phyloP scores from a whole-genome alignment of 2,329 filamentous ascomycete species.

The Penicillium sp. region DNA sequence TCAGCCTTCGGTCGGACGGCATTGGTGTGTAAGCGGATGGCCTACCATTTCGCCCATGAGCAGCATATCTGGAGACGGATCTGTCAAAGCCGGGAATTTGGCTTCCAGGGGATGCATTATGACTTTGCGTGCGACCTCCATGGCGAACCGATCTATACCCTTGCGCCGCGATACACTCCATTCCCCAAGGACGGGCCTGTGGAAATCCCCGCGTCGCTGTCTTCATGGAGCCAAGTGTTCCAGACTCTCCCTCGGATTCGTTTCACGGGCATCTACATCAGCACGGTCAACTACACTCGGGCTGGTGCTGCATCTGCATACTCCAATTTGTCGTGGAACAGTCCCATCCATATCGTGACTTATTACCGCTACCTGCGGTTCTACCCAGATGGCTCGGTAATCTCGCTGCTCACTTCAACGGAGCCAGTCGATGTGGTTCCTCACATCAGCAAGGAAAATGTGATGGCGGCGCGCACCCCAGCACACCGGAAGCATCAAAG shows the following conservation, averaged over 20 bases:
- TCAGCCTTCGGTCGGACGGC: conserved; percentile 72
- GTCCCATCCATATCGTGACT: conserved; percentile 89
- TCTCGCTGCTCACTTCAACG: conserved; percentile 74
- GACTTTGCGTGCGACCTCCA: conserved; percentile 63
- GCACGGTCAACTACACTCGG: conserved; percentile 91
- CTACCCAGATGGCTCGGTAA: conserved; percentile 80
- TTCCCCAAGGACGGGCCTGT: conserved; percentile 30
- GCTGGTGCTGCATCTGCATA: conserved; percentile 67
- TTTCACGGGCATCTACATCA: conserved; percentile 95
- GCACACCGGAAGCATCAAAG: conserved; percentile 37
- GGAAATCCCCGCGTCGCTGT: conserved; percentile 42
- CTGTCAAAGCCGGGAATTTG: conserved; percentile 67
- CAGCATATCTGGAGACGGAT: conserved; percentile 82
- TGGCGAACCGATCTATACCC: conserved; percentile 42
- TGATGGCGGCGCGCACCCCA: conserved; percentile 44
- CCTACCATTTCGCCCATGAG: conserved; percentile 79
- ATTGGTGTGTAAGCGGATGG: conserved; percentile 80
- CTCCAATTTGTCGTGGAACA: conserved; percentile 71
- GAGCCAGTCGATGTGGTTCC: conserved; percentile 88
- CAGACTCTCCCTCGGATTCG: conserved; percentile 78
- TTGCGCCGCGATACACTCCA: conserved; percentile 34
- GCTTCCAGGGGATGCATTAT: conserved; percentile 82
- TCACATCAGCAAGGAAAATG: conserved; percentile 69
- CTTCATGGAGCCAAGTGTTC: conserved; percentile 67
- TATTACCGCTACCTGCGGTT: conserved; percentile 97